Evolutionary conservation across 768 basidiomycete genomes (phyloP), one percentile per base, ranked within the genome.

Genomic region (Guyanaporus albipodus): DNA sequence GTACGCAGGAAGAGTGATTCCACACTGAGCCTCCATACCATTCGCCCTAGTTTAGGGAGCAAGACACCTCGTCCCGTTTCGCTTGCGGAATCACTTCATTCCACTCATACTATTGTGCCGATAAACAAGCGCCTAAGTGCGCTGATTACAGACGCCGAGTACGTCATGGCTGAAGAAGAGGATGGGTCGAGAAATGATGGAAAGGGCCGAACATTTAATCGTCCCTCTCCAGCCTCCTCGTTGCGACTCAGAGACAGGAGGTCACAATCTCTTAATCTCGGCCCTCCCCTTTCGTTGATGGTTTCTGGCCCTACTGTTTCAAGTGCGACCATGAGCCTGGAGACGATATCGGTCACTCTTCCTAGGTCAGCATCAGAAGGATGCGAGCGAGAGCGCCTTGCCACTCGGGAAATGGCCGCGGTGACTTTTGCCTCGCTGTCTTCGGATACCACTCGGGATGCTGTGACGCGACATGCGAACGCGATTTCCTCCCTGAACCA

Each of bases 1-100:
- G 72, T 74, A 26, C 85, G 87, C 83, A 71, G 87, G 58, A 87
- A 85, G 68, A 88, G 87, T 55, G 87, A 91, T 64, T 82, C 87
- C 6, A 88, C 86, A n/a, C 79, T 83, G 60, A 83, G 85, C 57
- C 81, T 83, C 59, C 77, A 78, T 52, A 89, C 87, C 17, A 78
- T 87, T 46, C 77, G 85, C 24, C 78, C 82, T 28, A 60, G 64
- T 14, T 71, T 78, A 11, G 73, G 72, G 31, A 63, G 61, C 27
- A 75, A 75, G 22, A 70, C 82, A 3, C 80, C 84, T 29, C 75
- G 87, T 14, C 87, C 87, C 4, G 84, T 87, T 26, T 90, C 87
- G 8, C 78, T 83, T 67, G 85, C 85, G 8, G 87, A 87, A 50
- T 87, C 85, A 1, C 69, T 87, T 44, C 84, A 86, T 39, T 87